phyloP scores from a whole-genome alignment of 805 yeast species.

The Yamadazyma ubonensis region DNA sequence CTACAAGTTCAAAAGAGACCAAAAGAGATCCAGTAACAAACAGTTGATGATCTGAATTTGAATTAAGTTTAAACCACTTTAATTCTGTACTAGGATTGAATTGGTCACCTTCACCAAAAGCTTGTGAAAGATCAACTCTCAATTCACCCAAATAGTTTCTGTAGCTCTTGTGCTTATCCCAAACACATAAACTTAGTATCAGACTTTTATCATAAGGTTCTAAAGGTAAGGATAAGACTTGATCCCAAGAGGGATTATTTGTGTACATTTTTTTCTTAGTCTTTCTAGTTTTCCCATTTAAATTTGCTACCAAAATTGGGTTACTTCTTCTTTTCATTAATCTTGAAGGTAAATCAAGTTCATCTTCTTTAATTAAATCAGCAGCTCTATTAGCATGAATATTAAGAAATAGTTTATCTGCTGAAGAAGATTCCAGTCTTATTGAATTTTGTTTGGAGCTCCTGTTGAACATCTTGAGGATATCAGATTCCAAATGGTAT shows the following conservation, averaged over 20 bases:
- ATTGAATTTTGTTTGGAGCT: not conserved
- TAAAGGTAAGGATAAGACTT: slow-evolving; percentile 31
- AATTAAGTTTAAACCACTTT: slow-evolving; percentile 46
- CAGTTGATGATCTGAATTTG: slow-evolving; percentile 36
- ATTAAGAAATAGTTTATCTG: slow-evolving; percentile 23
- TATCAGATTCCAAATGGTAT: no score
- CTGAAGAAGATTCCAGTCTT: not conserved
- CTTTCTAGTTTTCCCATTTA: slow-evolving; percentile 29
- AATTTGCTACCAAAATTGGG: slow-evolving; percentile 36
- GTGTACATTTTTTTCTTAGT: slow-evolving; percentile 34
- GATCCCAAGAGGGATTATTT: slow-evolving; percentile 42
- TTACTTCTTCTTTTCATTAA: slow-evolving; percentile 16
- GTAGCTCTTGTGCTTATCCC: slow-evolving; percentile 40
- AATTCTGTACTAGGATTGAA: slow-evolving; percentile 25
- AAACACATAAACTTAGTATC: slow-evolving; percentile 32
- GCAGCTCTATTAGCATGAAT: slow-evolving; percentile 41
- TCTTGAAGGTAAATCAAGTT: slow-evolving; percentile 6
- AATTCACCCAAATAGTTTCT: slow-evolving; percentile 42
- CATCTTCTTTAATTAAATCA: slow-evolving; percentile 26
- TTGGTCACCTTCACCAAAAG: slow-evolving; percentile 20
- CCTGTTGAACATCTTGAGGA: not conserved
- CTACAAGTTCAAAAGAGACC: slow-evolving; percentile 39
- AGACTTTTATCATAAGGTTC: slow-evolving; percentile 27
- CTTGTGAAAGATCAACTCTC: slow-evolving; percentile 28
- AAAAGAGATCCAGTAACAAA: slow-evolving; percentile 51